phyloP scores from a whole-genome alignment of 176 grass and related monocot genomes.

The Avena atlantica region DNA sequence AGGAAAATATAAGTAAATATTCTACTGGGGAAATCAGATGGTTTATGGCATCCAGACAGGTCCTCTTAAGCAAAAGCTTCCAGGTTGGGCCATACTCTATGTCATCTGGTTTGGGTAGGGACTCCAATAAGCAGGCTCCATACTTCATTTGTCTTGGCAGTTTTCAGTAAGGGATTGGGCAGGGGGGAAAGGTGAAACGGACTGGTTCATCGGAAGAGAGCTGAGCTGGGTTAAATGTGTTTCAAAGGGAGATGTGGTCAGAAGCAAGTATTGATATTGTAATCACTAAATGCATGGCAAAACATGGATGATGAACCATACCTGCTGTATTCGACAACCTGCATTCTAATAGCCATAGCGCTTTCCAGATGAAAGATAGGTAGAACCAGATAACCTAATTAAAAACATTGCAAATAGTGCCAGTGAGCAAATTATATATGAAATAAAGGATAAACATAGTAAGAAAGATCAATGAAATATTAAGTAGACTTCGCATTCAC shows the following conservation, averaged over 20 bases:
- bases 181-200: constrained; percentile 58
- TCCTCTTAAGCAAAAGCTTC: constrained; percentile 71
- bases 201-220: constrained; percentile 66
- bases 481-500: neutral
- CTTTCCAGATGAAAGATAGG: constrained; percentile 64
- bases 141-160: constrained; percentile 74
- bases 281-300: constrained; percentile 46
- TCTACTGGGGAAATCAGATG: constrained; percentile 50
- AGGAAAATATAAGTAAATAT: constrained; percentile 58
- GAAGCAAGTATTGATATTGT: constrained; percentile 40
- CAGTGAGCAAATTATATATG: constrained; percentile 18
- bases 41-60: constrained; percentile 51
- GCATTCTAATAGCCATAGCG: constrained; percentile 70
- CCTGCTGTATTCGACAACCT: constrained; percentile 49
- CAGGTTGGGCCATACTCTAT: constrained; percentile 62
- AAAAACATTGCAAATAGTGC: constrained; percentile 31
- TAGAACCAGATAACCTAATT: constrained; percentile 65
- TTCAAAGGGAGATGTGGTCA: constrained; percentile 51
- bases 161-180: constrained; percentile 52
- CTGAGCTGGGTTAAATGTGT: constrained; percentile 61
- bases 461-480: constrained; percentile 23
- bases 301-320: constrained; percentile 46
- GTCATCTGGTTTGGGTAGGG: constrained; percentile 80
- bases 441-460: constrained; percentile 4
- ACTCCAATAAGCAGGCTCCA: constrained; percentile 72